Conservation (phyloP, 768 basidiomycete species). For the Rhodotorula taiwanensis region DNA sequence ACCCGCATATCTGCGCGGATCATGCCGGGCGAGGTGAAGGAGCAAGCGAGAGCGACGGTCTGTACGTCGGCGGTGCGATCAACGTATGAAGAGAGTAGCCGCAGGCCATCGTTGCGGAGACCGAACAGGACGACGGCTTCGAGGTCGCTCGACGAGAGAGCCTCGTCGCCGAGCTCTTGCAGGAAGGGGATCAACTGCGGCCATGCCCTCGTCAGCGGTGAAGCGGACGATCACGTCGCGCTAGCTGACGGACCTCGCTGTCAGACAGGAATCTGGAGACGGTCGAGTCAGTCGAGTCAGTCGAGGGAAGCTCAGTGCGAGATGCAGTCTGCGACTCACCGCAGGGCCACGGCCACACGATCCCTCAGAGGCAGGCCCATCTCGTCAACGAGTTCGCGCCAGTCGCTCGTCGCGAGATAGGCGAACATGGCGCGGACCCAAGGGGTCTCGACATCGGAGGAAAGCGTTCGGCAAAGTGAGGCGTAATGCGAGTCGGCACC, state of each 20-base stretch:
- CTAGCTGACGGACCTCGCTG: constrained; percentile 14
- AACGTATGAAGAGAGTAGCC: constrained; percentile 28
- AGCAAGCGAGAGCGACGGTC: constrained; percentile 32
- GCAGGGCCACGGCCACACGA: constrained; percentile 28
- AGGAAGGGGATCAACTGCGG: constrained; percentile 33
- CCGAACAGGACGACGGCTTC: constrained; percentile 36
- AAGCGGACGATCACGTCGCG: not conserved
- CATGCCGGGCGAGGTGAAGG: constrained; percentile 33
- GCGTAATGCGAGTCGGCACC: constrained; percentile 25
- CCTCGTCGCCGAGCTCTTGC: constrained; percentile 22
- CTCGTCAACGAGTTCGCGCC: constrained; percentile 35
- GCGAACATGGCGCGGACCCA: constrained; percentile 37
- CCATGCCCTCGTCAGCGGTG: no score
- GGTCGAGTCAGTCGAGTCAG: not conserved
- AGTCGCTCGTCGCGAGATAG: constrained; percentile 30
- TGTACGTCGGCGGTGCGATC: constrained; percentile 32
- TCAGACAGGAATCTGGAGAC: constrained; percentile 24
- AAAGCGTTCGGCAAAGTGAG: constrained; percentile 28
- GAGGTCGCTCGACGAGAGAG: constrained; percentile 28
- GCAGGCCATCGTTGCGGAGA: constrained; percentile 32
- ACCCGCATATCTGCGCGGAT: constrained; percentile 27
- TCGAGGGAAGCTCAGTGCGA: no score
- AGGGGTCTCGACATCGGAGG: constrained; percentile 28
- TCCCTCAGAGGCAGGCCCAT: constrained; percentile 31
- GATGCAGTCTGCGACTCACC: not conserved